A percentile compares a stretch with the other conserved stretches of the same genome.
Evolutionary conservation across 495 filamentous ascomycete genomes (phyloP).

Genomic region (Penicillium longicatenatum): DNA sequence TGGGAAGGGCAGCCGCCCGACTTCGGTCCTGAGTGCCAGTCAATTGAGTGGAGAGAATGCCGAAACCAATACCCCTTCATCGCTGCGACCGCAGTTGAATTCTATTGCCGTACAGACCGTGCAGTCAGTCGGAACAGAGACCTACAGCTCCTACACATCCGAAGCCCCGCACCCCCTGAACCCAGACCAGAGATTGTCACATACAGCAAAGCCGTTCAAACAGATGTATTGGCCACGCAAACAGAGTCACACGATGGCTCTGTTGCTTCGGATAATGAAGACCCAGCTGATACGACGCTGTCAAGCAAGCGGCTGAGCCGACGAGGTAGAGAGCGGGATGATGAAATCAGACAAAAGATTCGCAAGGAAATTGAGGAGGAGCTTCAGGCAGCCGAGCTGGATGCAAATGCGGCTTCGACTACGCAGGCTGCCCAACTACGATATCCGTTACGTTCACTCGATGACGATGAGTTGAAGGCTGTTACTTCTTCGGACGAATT

Average conservation of each 20-base stretch:
- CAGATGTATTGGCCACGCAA: slow-evolving; percentile 47
- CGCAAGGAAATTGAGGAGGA: slow-evolving; percentile 92
- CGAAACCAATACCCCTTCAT: slow-evolving; percentile 45
- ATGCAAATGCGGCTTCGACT: slow-evolving; percentile 52
- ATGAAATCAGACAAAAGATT: slow-evolving; percentile 83
- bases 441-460: slow-evolving; percentile 81
- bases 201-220: slow-evolving; percentile 96
- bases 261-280: slow-evolving; percentile 68
- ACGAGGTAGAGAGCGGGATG: slow-evolving; percentile 76
- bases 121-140: slow-evolving; percentile 69
- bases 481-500: slow-evolving; percentile 93
- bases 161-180: slow-evolving; percentile 75
- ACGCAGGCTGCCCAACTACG: slow-evolving; percentile 50
- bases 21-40: slow-evolving; percentile 76
- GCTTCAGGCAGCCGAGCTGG: slow-evolving; percentile 65
- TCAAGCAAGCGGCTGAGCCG: slow-evolving; percentile 68
- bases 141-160: slow-evolving; percentile 66
- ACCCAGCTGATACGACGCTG: slow-evolving; percentile 47
- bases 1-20: slow-evolving; percentile 74
- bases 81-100: slow-evolving; percentile 38
- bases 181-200: slow-evolving; percentile 78
- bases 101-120: slow-evolving; percentile 66
- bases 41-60: slow-evolving; percentile 71
- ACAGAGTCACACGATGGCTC: slow-evolving; percentile 54
- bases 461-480: slow-evolving; percentile 83